Percentiles rank a stretch among this genome's conserved stretches.
Conservation (phyloP, 371 early-diverging fungal species). For the Syncephalastrum sp. region DNA sequence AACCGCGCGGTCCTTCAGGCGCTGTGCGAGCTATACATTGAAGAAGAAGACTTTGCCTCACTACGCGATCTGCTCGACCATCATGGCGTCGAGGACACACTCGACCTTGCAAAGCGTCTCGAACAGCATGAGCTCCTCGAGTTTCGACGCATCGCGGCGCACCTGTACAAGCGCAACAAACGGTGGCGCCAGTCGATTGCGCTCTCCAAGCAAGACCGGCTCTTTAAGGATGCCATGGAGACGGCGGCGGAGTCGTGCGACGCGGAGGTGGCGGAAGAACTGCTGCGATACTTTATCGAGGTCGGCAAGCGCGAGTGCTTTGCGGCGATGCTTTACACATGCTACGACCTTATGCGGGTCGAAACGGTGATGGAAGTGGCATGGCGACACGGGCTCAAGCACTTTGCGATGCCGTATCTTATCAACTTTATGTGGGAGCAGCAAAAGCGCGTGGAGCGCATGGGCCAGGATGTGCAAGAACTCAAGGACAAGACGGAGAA, state of each 20-base stretch:
- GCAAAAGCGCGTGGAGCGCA: conserved; percentile 56
- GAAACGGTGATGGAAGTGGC: conserved; percentile 93
- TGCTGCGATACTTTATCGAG: conserved; percentile 93
- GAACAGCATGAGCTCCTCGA: conserved; percentile 95
- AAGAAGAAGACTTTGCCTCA: conserved; percentile 93
- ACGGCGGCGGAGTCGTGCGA: conserved; percentile 90
- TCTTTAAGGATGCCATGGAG: conserved; percentile 97
- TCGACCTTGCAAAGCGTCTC: conserved; percentile 86
- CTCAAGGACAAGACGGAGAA: conserved; percentile 20
- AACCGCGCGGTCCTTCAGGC: conserved; percentile 93
- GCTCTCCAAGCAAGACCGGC: conserved; percentile 92
- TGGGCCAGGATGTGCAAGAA: conserved; percentile 23
- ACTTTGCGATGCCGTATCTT: conserved; percentile 96
- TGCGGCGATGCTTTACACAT: conserved; percentile 87
- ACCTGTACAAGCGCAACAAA: conserved; percentile 91
- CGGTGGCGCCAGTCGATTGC: conserved; percentile 94
- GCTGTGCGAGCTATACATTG: conserved; percentile 93
- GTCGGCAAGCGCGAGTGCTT: conserved; percentile 89
- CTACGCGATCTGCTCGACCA: conserved; percentile 90
- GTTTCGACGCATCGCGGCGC: conserved; percentile 95
- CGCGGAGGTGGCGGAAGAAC: conserved; percentile 86
- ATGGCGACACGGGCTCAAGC: conserved; percentile 85
- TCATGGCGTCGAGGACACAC: conserved; percentile 90
- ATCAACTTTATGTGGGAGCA: conserved; percentile 87
- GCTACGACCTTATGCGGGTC: conserved; percentile 92